Evolutionary conservation across 2,329 filamentous ascomycete genomes (phyloP).

Genomic region (Huntiella moniliformis): DNA sequence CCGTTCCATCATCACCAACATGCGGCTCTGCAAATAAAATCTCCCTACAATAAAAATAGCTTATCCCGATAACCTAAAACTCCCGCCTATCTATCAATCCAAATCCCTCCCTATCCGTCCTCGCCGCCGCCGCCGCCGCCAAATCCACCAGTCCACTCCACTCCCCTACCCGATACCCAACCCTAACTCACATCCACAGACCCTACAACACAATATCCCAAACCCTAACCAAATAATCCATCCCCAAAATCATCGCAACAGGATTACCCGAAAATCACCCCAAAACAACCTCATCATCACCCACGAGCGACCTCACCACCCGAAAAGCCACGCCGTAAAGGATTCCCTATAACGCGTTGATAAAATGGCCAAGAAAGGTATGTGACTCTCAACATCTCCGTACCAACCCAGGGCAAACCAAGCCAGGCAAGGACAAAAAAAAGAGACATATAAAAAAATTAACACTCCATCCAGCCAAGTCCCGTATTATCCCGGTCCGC

Average conservation of each 20-base stretch:
- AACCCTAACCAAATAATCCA: no score
- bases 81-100: no score
- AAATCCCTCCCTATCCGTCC: no score
- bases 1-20: no score
- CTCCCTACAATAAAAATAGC: no score
- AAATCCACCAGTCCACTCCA: no score
- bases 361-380: conserved; percentile 22
- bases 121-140: no score
- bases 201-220: no score
- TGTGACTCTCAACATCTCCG: not conserved
- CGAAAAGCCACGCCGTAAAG: not conserved
- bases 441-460: not conserved
- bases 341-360: not conserved
- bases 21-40: no score
- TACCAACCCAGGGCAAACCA: not conserved
- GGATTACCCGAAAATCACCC: conserved; percentile 2
- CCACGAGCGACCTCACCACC: not conserved
- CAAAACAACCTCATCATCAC: not conserved
- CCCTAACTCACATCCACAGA: no score
- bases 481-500: conserved; percentile 80
- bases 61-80: no score
- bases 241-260: not conserved
- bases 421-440: not conserved
- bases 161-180: no score
- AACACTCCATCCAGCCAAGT: conserved; percentile 44